Evolutionary conservation across 2,329 filamentous ascomycete species (phyloP), one percentile per base, ranked within the genome.

Genomic region (Sclerotinia nivalis): DNA sequence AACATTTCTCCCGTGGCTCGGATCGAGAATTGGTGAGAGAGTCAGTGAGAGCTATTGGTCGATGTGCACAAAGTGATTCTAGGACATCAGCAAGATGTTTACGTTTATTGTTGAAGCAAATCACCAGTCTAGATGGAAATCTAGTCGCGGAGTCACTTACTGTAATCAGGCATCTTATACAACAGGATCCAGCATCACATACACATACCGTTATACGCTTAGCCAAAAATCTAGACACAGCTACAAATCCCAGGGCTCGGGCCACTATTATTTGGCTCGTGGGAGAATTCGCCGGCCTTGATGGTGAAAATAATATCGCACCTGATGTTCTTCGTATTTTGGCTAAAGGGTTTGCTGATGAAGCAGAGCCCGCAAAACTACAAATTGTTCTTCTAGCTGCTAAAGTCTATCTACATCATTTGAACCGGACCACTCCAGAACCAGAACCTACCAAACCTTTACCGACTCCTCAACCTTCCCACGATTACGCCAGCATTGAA

Each of bases 201-300:
- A 86, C 88, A 15, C 91, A 90, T 55, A 99, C 96, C 0, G 93
- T 98, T 1, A 88, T 98, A 47, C 88, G 93, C 60, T 82, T 99
- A 62, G 96, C 96, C 8, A 96, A 93, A 80, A 94, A 97, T 72
- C 87, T 99, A 2, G 96, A 97, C 77, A 91, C 91, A 4, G 92
- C 93, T 1, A 93, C 91, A 0, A 94, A 96, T 72, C 89, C 96
- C 1, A 91, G 93, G 71, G 96, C 96, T 4, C 87, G 96, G 74
- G 96, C 96, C 4, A 97, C 93, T 64, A 97, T 99, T 73, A 91
- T 99, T 75, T 99, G 96, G 96, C 87, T 99, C 0, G 94, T 98
- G 0, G 96, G 96, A 59, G 96, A 99, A 80, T 98, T 96, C 76
- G 89, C 95, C 0, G 93, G 93, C 0, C 80, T 91, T 3, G 88